These are phyloP conservation scores for Arabidopsis suecica DNA, from an alignment of 345 rosid species.

Conservation along the genomic window DNA sequence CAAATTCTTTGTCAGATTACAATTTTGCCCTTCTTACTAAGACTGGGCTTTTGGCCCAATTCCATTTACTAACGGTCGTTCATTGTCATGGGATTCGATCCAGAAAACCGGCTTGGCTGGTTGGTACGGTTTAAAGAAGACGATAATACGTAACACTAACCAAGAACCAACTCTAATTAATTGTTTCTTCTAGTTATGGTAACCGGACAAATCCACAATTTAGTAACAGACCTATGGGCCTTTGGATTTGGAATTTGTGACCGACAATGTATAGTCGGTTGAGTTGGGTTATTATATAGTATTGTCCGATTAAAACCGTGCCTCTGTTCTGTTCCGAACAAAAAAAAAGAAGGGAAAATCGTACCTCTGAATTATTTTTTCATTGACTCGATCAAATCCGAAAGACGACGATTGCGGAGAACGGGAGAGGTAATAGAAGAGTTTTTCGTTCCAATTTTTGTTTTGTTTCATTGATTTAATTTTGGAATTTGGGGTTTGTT, in stretches of 20 bases:
- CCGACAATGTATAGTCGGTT: constrained; percentile 8
- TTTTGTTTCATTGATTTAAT: constrained; percentile 1
- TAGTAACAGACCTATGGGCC: background rate
- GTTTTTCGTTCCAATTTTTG: background rate
- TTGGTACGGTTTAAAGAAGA: background rate
- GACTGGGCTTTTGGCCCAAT: constrained; percentile 27
- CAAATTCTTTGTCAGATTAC: background rate
- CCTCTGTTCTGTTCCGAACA: too few species aligned
- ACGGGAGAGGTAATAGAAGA: constrained; percentile 16
- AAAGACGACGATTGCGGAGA: background rate
- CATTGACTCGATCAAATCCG: background rate
- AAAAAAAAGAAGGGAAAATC: too few species aligned
- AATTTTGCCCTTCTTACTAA: background rate
- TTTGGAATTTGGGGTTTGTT: constrained; percentile 2
- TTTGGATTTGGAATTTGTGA: background rate
- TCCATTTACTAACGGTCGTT: background rate
- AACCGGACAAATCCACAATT: background rate
- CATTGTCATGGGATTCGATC: background rate
- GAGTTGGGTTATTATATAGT: too few species aligned
- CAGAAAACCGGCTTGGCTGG: background rate
- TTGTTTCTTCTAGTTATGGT: background rate
- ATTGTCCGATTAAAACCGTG: too few species aligned
- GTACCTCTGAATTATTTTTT: background rate
- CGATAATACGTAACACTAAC: background rate
- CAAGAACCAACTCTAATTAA: background rate